These are phyloP conservation scores for Pisolithus microcarpus DNA, from an alignment of 768 basidiomycete genomes.

Conservation along the genomic window DNA sequence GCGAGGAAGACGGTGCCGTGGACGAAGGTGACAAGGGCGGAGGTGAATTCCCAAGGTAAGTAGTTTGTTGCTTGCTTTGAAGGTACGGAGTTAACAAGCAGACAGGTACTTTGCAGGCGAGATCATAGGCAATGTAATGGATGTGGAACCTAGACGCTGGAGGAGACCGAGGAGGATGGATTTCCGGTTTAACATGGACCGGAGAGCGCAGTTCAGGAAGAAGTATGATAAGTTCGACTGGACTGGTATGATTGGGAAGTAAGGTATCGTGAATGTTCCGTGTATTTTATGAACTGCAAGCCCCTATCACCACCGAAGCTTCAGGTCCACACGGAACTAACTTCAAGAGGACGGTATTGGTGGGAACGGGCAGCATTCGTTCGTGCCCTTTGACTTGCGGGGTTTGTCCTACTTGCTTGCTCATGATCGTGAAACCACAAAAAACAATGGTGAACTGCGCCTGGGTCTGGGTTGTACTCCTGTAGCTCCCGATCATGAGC, in stretches of 20 bases:
- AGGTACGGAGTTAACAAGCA: slow-evolving; percentile 3
- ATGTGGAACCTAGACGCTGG: slow-evolving; percentile 83
- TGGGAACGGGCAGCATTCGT: too few relatives aligned
- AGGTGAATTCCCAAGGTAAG: slow-evolving; percentile 83
- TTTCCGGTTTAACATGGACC: slow-evolving; percentile 56
- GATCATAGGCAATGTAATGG: slow-evolving; percentile 88
- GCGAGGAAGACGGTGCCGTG: slow-evolving; percentile 55
- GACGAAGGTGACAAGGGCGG: slow-evolving; percentile 88
- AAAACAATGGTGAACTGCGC: too few relatives aligned
- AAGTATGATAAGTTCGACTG: slow-evolving; percentile 77
- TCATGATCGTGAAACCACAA: too few relatives aligned
- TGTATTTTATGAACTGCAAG: not conserved
- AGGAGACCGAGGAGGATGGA: slow-evolving; percentile 72
- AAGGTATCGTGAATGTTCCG: not conserved
- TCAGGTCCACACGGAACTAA: too few relatives aligned
- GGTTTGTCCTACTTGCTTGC: too few relatives aligned
- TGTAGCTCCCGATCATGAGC: too few relatives aligned
- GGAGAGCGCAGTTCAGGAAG: slow-evolving; percentile 62
- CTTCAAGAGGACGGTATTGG: too few relatives aligned
- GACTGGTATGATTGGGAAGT: slow-evolving; percentile 63
- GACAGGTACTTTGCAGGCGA: slow-evolving; percentile 88
- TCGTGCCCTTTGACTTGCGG: too few relatives aligned
- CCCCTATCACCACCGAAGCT: too few relatives aligned
- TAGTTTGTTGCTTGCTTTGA: slow-evolving; percentile 2
- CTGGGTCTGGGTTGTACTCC: too few relatives aligned